Evolutionary conservation across 2,329 filamentous ascomycete species (phyloP), one percentile per base, ranked within the genome.

Genomic region (Trichoderma lentiforme): DNA sequence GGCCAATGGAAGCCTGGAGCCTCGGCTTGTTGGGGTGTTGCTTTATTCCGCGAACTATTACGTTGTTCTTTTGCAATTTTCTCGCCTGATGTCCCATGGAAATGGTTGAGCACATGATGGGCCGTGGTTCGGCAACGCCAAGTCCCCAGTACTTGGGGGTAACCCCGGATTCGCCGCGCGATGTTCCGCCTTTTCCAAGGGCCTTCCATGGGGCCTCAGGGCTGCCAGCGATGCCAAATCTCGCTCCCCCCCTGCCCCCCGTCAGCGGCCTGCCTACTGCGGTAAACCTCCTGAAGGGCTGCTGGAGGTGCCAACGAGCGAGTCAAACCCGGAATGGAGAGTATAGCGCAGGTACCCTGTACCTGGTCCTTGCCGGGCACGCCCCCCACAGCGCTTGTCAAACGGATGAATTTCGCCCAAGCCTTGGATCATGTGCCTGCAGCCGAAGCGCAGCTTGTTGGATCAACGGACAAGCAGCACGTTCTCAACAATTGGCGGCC

Each of bases 21-120:
- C 66, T 69, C 66, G 66, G 66, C 66, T 60, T 70, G 66, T 70
- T 70, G 57, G 66, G 66, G 53, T 28, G 18, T 26, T n/a, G 28
- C 30, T 39, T n/a, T 15, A 28, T 21, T 47, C 66, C n/a, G 39
- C 12, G 39, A 32, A 26, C 32, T 70, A 70, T 70, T 70, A 70
- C 68, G 68, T 64, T 70, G 39, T 51, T 36, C 39, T 70, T 70
- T 67, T 70, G 28, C 56, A 26, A 51, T 28, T 62, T 60, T 53
- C 21, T 51, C 34, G 32, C 39, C 47, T 72, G 57, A 30, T 53
- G 64, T 67, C 47, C 53, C 63, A 53, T 53, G 43, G 51, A 67
- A 69, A 58, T 43, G 66, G 67, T 72, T 72, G 68, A 73, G 61
- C 71, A 73, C 71, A 73, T 73, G 71, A 73, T 71, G 68, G 67